Conservation (phyloP, 805 yeast genomes). For the Candida ponderosae region DNA sequence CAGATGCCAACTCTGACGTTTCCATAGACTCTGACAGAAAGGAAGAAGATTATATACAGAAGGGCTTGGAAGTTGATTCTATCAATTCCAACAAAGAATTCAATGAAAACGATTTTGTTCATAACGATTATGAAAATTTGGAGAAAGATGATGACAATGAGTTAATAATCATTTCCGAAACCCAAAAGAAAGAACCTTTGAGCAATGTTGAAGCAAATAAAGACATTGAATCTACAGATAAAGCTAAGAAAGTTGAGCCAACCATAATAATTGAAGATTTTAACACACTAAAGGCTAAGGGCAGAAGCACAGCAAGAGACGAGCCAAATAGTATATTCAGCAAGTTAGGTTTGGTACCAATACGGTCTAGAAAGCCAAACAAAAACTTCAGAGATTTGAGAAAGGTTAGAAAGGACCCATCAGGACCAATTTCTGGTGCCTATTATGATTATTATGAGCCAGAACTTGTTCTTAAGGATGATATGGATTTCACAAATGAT, state of each 20-base stretch:
- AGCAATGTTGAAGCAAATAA: too few species aligned
- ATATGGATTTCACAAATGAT: background rate
- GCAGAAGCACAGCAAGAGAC: conserved; percentile 14
- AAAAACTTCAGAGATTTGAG: background rate
- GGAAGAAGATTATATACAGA: too few species aligned
- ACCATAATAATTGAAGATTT: conserved; percentile 13
- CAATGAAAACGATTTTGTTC: background rate
- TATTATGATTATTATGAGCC: conserved; percentile 10
- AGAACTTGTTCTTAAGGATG: background rate
- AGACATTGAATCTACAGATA: background rate
- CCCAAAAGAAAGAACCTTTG: too few species aligned
- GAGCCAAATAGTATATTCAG: too few species aligned
- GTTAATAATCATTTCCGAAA: too few species aligned
- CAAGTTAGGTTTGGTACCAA: too few species aligned
- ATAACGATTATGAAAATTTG: background rate
- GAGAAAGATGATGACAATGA: too few species aligned
- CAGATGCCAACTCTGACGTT: too few species aligned
- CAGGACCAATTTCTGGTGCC: conserved; percentile 15
- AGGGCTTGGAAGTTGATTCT: too few species aligned
- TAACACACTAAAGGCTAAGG: conserved; percentile 13
- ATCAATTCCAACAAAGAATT: too few species aligned
- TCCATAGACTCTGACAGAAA: too few species aligned
- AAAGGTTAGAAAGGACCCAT: conserved; percentile 13
- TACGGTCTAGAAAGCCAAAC: background rate
- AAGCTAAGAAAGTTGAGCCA: background rate